phyloP scores from a whole-genome alignment of 2,329 filamentous ascomycete species.

The Allantophomopsis cytisporea region DNA sequence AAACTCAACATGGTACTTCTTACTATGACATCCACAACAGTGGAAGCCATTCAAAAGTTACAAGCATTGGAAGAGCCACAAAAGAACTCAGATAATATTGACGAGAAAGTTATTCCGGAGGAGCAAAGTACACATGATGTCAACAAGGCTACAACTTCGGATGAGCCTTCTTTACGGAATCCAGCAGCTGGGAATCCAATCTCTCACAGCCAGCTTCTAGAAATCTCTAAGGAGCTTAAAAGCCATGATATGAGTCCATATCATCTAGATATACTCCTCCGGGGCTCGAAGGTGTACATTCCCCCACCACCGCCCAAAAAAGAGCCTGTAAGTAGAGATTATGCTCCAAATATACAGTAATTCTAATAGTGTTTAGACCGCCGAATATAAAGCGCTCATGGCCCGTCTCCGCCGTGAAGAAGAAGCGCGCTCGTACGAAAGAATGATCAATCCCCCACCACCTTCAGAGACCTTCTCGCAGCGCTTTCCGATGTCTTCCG shows the following conservation, averaged over 20 bases:
- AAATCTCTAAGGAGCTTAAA: conserved; percentile 41
- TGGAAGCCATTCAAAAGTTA: conserved; percentile 40
- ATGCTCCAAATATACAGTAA: background rate
- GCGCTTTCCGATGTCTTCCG: conserved; percentile 37
- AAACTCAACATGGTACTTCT: conserved; percentile 53
- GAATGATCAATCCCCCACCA: conserved; percentile 54
- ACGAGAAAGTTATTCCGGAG: conserved; percentile 1
- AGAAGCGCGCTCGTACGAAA: conserved; percentile 70
- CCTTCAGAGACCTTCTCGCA: conserved; percentile 43
- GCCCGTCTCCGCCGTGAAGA: conserved; percentile 68
- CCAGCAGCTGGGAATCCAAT: conserved; percentile 48
- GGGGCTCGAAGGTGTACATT: conserved; percentile 57
- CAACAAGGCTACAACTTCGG: conserved; percentile 20
- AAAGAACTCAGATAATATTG: background rate
- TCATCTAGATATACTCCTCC: conserved; percentile 57
- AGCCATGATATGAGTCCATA: conserved; percentile 18
- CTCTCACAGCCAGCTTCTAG: conserved; percentile 55
- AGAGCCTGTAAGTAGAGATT: conserved; percentile 46
- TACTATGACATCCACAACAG: conserved; percentile 58
- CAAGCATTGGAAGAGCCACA: conserved; percentile 6
- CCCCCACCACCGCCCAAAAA: conserved; percentile 71
- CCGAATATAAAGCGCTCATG: conserved; percentile 83
- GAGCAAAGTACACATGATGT: conserved; percentile 2
- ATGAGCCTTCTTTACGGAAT: conserved; percentile 24
- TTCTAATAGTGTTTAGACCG: conserved; percentile 34